Percentiles rank a stretch among this genome's conserved stretches.
These are phyloP conservation scores for Wickerhamiella vanderwaltii DNA, from an alignment of 805 yeast genomes.

Conservation along the genomic window DNA sequence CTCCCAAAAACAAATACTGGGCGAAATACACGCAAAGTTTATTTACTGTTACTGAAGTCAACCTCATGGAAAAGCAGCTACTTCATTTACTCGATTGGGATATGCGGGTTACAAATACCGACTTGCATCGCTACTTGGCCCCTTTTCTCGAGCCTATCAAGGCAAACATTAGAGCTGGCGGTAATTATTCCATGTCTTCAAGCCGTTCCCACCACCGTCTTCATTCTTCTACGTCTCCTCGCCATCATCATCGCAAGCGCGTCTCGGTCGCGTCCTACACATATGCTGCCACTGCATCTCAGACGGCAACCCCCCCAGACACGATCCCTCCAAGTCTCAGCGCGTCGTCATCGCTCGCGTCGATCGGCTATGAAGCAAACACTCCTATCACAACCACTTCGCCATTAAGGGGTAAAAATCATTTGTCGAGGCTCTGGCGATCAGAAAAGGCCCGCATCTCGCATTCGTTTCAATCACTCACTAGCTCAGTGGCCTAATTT, in stretches of 20 bases:
- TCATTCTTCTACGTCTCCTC: slow-evolving; percentile 9
- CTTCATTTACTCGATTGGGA: slow-evolving; percentile 79
- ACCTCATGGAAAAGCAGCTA: slow-evolving; percentile 82
- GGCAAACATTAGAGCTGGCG: slow-evolving; percentile 30
- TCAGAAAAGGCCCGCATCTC: slow-evolving; percentile 11
- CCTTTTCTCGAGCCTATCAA: slow-evolving; percentile 72
- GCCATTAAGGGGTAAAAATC: slow-evolving; percentile 4
- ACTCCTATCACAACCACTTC: slow-evolving; percentile 7
- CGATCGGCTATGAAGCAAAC: slow-evolving; percentile 9
- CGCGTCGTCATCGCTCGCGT: slow-evolving; percentile 17
- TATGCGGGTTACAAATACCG: slow-evolving; percentile 55
- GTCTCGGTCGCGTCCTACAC: slow-evolving; percentile 6
- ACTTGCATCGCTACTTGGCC: slow-evolving; percentile 53
- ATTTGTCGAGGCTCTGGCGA: slow-evolving; percentile 9
- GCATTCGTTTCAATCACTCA: slow-evolving; percentile 8
- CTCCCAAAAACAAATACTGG: slow-evolving; percentile 96
- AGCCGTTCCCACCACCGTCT: not conserved
- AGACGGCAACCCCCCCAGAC: slow-evolving; percentile 9
- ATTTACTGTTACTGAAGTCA: slow-evolving; percentile 63
- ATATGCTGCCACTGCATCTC: slow-evolving; percentile 3
- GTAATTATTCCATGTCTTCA: not conserved
- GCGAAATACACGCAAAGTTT: slow-evolving; percentile 82
- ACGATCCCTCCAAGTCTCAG: slow-evolving; percentile 11
- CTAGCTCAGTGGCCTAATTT: slow-evolving; percentile 10
- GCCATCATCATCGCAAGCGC: slow-evolving; percentile 13